A percentile compares a stretch with the other conserved stretches of the same genome.
These are phyloP conservation scores for Polyplosphaeria fusca DNA, from an alignment of 495 filamentous ascomycete species.

Conservation along the genomic window DNA sequence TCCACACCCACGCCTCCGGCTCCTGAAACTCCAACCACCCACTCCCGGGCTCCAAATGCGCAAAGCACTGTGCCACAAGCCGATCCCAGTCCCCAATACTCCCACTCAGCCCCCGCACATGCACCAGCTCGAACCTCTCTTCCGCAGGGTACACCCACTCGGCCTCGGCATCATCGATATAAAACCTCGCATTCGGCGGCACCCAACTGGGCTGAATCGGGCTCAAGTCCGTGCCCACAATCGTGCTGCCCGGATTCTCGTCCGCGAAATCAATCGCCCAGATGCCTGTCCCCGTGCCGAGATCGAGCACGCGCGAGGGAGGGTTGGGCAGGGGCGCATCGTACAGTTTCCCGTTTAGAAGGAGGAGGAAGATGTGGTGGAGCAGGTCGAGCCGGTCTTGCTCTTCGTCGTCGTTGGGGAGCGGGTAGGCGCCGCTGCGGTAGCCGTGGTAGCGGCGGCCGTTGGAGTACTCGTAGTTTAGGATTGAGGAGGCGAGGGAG, in stretches of 20 bases:
- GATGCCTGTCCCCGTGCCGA: constrained; percentile 30
- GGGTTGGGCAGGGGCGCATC: constrained; percentile 22
- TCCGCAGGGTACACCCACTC: constrained; percentile 32
- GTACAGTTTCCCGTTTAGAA: constrained; percentile 21
- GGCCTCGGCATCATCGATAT: constrained; percentile 36
- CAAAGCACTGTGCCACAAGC: constrained; percentile 26
- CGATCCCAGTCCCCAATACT: constrained; percentile 32
- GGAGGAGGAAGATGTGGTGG: constrained; percentile 24
- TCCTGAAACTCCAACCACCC: constrained; percentile 39
- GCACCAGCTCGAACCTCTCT: constrained; percentile 38
- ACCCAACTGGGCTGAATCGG: constrained; percentile 38
- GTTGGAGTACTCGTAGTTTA: constrained; percentile 31
- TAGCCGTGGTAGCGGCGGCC: constrained; percentile 35
- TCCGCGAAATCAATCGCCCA: constrained; percentile 30
- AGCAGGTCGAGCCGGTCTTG: constrained; percentile 27
- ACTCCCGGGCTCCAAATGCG: constrained; percentile 28
- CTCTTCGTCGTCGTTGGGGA: constrained; percentile 26
- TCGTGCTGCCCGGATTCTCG: constrained; percentile 18
- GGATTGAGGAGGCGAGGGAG: constrained; percentile 28
- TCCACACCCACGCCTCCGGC: constrained; percentile 13
- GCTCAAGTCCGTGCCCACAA: constrained; percentile 36
- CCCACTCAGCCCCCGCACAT: constrained; percentile 26
- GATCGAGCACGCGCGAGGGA: constrained; percentile 25
- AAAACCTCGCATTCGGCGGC: constrained; percentile 38
- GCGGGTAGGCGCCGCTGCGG: constrained; percentile 20